Percentiles rank a stretch among this genome's conserved stretches.
Evolutionary conservation across 352 stramenopile species (phyloP).

Genomic region (Plasmopara halstedii): DNA sequence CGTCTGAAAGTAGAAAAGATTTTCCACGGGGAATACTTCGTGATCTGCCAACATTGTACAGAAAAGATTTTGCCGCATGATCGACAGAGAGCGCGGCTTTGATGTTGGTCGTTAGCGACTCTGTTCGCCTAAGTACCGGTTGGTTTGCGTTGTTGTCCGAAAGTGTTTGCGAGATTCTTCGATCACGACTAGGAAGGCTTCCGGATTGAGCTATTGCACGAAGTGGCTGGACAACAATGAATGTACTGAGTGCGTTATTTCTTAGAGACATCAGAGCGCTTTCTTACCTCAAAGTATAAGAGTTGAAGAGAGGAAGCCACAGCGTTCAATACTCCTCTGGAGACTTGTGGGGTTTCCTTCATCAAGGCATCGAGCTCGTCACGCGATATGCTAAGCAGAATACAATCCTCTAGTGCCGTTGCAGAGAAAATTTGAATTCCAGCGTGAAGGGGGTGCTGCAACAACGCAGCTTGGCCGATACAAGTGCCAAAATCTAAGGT

Average conservation of each 20-base stretch:
- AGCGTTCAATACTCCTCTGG: slow-evolving; percentile 67
- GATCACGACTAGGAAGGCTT: slow-evolving; percentile 49
- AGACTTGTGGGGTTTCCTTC: slow-evolving; percentile 58
- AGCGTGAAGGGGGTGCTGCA: slow-evolving; percentile 54
- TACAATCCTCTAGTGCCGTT: slow-evolving; percentile 59
- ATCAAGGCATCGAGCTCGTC: slow-evolving; percentile 67
- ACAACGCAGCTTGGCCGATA: slow-evolving; percentile 63
- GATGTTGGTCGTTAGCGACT: slow-evolving; percentile 54
- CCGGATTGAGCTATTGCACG: slow-evolving; percentile 56
- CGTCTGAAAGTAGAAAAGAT: slow-evolving; percentile 26
- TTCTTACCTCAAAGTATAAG: slow-evolving; percentile 68
- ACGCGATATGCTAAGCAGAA: slow-evolving; percentile 64
- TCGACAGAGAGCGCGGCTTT: slow-evolving; percentile 64
- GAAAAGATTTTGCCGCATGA: slow-evolving; percentile 58
- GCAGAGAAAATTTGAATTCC: slow-evolving; percentile 67
- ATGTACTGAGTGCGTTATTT: neutral
- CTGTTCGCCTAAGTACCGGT: slow-evolving; percentile 40
- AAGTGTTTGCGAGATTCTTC: slow-evolving; percentile 28
- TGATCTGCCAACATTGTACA: slow-evolving; percentile 59
- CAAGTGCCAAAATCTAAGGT: slow-evolving; percentile 65
- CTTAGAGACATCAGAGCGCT: too few relatives aligned
- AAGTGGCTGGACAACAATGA: slow-evolving; percentile 30
- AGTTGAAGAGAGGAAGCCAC: slow-evolving; percentile 67
- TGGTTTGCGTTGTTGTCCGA: slow-evolving; percentile 16
- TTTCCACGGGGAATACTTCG: slow-evolving; percentile 22